phyloP scores from a whole-genome alignment of 2,329 filamentous ascomycete species.

The Hymenoscyphus albidus region DNA sequence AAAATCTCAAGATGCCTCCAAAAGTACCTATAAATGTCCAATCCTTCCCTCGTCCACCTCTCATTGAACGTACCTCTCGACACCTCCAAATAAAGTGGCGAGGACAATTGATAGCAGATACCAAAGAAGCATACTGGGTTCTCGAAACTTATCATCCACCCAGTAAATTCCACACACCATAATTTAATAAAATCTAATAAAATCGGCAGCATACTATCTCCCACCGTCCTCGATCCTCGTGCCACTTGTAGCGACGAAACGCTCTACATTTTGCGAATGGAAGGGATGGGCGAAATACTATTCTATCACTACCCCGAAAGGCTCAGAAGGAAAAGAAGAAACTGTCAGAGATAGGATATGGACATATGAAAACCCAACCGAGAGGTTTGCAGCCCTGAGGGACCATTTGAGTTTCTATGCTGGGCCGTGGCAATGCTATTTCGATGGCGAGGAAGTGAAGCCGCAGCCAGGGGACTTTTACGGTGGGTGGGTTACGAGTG shows the following conservation, averaged over 20 bases:
- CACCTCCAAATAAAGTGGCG: slow-evolving; percentile 56
- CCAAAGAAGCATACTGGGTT: slow-evolving; percentile 37
- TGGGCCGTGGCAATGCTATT: slow-evolving; percentile 58
- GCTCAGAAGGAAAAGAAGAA: slow-evolving; percentile 20
- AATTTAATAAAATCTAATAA: slow-evolving; percentile 7
- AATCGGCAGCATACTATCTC: slow-evolving; percentile 53
- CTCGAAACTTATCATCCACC: slow-evolving; percentile 54
- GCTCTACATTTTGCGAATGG: slow-evolving; percentile 54
- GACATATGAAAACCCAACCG: slow-evolving; percentile 54
- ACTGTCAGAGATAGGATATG: slow-evolving; percentile 51
- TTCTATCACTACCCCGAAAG: slow-evolving; percentile 38
- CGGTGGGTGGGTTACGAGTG: slow-evolving; percentile 60
- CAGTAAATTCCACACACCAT: slow-evolving; percentile 37
- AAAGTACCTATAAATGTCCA: slow-evolving; percentile 50
- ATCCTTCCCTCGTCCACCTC: slow-evolving; percentile 55
- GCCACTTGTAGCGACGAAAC: slow-evolving; percentile 43
- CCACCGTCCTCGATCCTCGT: slow-evolving; percentile 48
- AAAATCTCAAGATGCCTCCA: slow-evolving; percentile 35
- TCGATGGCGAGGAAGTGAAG: slow-evolving; percentile 57
- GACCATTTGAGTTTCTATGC: slow-evolving; percentile 58
- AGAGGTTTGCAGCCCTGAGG: slow-evolving; percentile 49
- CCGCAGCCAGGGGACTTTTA: slow-evolving; percentile 61
- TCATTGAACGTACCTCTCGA: slow-evolving; percentile 49
- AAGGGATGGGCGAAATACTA: slow-evolving; percentile 59
- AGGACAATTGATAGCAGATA: slow-evolving; percentile 53